Percentiles rank a stretch among this genome's conserved stretches.
These are phyloP conservation scores for Amesomyces nigricolor DNA, from an alignment of 2,329 filamentous ascomycete species.

Conservation along the genomic window DNA sequence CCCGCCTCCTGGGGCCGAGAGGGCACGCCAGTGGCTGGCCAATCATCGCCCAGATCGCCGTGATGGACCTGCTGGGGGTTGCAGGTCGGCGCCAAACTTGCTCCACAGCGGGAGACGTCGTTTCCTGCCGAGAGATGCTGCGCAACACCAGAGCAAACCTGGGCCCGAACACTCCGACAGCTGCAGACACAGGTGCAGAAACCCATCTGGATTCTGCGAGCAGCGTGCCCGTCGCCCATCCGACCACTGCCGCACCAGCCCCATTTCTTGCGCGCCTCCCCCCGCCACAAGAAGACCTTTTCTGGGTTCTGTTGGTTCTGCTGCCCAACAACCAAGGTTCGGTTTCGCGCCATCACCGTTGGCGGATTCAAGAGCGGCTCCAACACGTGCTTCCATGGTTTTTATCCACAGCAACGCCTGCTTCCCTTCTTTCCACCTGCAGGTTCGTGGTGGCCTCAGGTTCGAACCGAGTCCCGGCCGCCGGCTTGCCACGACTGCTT, in stretches of 20 bases:
- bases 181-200: not conserved
- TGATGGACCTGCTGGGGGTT: conserved; percentile 27
- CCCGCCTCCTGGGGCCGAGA: conserved; percentile 9
- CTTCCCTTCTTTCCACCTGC: no score
- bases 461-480: no score
- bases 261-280: not conserved
- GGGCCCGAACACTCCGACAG: not conserved
- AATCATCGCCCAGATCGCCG: conserved; percentile 23
- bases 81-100: conserved; percentile 28
- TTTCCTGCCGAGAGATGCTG: not conserved
- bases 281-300: no score
- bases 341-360: not conserved
- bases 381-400: not conserved
- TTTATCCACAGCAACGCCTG: no score
- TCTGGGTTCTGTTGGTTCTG: no score
- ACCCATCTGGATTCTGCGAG: not conserved
- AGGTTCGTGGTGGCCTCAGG: no score
- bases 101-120: conserved; percentile 19
- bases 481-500: not conserved
- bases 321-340: no score
- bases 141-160: not conserved
- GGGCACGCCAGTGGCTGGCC: conserved; percentile 16
- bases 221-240: no score
- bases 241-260: no score
- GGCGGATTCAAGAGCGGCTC: not conserved